These are phyloP conservation scores for Monosporascus sp. DNA, from an alignment of 2,329 filamentous ascomycete genomes.

Conservation along the genomic window DNA sequence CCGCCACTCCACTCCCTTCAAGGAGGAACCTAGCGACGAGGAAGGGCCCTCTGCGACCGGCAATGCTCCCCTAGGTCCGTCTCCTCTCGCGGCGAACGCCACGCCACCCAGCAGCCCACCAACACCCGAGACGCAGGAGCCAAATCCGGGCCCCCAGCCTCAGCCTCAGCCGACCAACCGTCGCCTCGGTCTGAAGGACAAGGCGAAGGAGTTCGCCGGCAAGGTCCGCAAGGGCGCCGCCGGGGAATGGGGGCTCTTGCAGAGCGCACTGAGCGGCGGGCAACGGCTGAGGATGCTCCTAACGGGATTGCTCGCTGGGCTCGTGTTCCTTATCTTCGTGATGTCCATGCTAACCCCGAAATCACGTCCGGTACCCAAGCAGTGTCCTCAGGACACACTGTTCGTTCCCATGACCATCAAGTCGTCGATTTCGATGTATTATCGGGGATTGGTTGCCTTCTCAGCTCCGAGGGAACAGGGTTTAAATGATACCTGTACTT, in stretches of 20 bases:
- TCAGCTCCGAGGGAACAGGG: not conserved
- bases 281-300: no score
- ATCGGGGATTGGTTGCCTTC: constrained; percentile 2
- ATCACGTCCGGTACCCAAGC: not conserved
- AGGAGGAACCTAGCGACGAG: not conserved
- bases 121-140: no score
- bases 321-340: not conserved
- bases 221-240: no score
- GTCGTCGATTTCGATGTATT: constrained; percentile 1
- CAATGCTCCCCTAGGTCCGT: not conserved
- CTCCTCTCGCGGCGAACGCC: not conserved
- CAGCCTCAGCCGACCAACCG: no score
- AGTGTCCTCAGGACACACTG: not conserved
- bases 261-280: no score
- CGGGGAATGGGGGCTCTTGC: no score
- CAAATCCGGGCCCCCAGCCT: no score
- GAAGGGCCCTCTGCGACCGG: not conserved
- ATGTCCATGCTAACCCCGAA: no score
- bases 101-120: not conserved
- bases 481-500: not conserved
- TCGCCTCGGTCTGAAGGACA: no score
- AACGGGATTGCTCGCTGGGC: not conserved
- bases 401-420: not conserved
- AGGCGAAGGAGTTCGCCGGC: no score
- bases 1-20: not conserved